phyloP scores from a whole-genome alignment of 2,329 filamentous ascomycete species.

The Fusarium pseudoanthophilum region DNA sequence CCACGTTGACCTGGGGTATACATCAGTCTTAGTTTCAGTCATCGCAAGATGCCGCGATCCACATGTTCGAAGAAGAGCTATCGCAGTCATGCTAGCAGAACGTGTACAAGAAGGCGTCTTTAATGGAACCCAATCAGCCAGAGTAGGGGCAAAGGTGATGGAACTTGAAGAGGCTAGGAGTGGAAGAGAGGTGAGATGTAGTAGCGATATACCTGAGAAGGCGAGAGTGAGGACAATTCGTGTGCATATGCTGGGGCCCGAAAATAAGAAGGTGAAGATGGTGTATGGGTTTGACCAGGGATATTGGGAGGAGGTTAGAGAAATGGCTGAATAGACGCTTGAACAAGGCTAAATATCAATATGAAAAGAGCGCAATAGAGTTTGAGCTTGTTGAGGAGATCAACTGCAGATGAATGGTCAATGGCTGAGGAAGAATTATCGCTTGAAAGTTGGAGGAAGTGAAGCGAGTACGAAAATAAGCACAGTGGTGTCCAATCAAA shows the following conservation, averaged over 20 bases:
- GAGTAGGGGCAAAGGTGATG: constrained; percentile 16
- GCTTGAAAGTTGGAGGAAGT: too few relatives aligned
- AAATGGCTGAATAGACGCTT: neutral
- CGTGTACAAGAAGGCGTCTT: constrained; percentile 20
- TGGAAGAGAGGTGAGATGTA: neutral
- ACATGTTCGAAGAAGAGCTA: constrained; percentile 1
- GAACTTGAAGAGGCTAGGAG: constrained; percentile 23
- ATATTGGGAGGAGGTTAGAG: neutral
- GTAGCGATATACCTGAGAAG: neutral
- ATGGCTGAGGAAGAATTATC: neutral
- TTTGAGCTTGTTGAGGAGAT: too few relatives aligned
- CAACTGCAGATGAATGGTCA: neutral
- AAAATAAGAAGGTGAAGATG: neutral
- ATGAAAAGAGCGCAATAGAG: fast-evolving
- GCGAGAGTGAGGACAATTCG: constrained; percentile 17
- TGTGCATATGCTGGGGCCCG: neutral
- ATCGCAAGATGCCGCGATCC: constrained; percentile 28
- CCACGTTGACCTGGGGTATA: constrained; percentile 27
- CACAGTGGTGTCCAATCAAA: neutral
- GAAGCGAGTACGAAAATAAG: neutral
- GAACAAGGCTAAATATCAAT: fast-evolving
- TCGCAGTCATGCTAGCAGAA: constrained; percentile 19
- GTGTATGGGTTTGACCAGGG: constrained; percentile 20
- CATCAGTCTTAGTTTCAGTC: constrained; percentile 5
- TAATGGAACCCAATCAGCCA: constrained; percentile 6